Evolutionary conservation across 148 eudicot genomes (phyloP), one percentile per base, ranked within the genome.

Genomic region (Arctostaphylos glauca): DNA sequence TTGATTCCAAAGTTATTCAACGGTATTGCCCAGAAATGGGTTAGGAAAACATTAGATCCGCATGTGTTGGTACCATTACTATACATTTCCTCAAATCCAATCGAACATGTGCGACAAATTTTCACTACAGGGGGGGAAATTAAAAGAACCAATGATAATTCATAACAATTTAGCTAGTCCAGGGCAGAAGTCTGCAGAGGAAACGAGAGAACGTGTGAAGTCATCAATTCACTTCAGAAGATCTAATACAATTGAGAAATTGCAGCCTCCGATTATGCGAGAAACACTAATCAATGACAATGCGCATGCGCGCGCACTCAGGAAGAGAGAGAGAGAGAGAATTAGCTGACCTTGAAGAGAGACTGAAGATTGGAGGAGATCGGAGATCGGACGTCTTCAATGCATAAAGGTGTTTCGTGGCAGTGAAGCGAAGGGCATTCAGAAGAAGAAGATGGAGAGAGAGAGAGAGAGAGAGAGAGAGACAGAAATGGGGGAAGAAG

Each of bases 381-480:
- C 77, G 16, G 64, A 54, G 77, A 83, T 53, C 76, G 44, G 44
- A 76, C 47, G 55, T 77, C 80, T 78, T 66, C 81, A 83, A 55
- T 21, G 68, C 80, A 78, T 56, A 25, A 48, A 64, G 52, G 66
- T 54, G 52, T 83, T 80, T 85, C 90, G 87, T 85, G 85, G 84
- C 12, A 80, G 75, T 77, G 52, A 91, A 87, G 93, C 67, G 90
- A 87, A 73, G 56, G 76, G 54, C 68, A 84, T 66, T 50, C 78
- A 75, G 78, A 25, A 19, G 31, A 23, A 6, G 10, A 62, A 21
- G 76, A 38, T 55, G 52, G 56, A 74, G 86, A 84, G 47, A 47
- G 54, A 21, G 83, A 5, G 74, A 60, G 78, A 68, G 79, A 19
- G 52, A 56, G 83, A 47, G 80, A 53, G 82, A 81, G 48, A 72